These are phyloP conservation scores for Metschnikowia lunata DNA, from an alignment of 805 yeast genomes.

Conservation along the genomic window DNA sequence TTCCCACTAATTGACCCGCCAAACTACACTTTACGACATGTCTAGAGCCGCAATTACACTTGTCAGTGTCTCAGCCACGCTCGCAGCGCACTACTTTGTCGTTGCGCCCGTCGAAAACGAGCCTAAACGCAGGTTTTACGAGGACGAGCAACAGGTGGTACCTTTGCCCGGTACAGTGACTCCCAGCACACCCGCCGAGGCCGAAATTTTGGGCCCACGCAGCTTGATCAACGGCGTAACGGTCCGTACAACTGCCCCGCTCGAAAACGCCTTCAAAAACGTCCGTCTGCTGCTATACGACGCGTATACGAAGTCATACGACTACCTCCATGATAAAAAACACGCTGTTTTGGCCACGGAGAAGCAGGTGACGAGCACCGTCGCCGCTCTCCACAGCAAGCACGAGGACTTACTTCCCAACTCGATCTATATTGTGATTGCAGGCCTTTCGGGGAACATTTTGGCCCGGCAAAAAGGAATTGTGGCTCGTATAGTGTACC, in stretches of 20 bases:
- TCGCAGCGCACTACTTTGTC: not conserved
- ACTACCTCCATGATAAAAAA: slow-evolving; percentile 45
- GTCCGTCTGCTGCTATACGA: slow-evolving; percentile 43
- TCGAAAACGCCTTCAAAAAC: slow-evolving; percentile 46
- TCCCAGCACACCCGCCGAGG: slow-evolving; percentile 40
- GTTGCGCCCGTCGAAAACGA: slow-evolving; percentile 12
- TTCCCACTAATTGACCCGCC: too few relatives aligned
- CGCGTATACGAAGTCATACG: slow-evolving; percentile 22
- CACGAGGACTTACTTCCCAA: slow-evolving; percentile 72
- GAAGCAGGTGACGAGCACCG: slow-evolving; percentile 56
- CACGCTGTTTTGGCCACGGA: slow-evolving; percentile 54
- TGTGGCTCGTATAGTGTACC: slow-evolving; percentile 50
- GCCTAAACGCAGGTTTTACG: slow-evolving; percentile 43
- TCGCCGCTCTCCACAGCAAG: slow-evolving; percentile 58
- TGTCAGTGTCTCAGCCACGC: slow-evolving; percentile 1
- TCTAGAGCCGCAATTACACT: slow-evolving; percentile 6
- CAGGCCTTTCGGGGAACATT: slow-evolving; percentile 68
- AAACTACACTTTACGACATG: not conserved
- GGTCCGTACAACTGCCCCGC: slow-evolving; percentile 45
- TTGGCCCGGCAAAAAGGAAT: slow-evolving; percentile 64
- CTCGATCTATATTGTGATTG: slow-evolving; percentile 61
- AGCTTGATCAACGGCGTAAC: slow-evolving; percentile 52
- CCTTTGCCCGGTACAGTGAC: slow-evolving; percentile 50
- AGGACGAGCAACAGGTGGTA: slow-evolving; percentile 42
- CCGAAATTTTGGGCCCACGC: slow-evolving; percentile 44